A percentile compares a stretch with the other conserved stretches of the same genome.
phyloP scores from a whole-genome alignment of 768 basidiomycete species.

The Boletus eberwhitei region DNA sequence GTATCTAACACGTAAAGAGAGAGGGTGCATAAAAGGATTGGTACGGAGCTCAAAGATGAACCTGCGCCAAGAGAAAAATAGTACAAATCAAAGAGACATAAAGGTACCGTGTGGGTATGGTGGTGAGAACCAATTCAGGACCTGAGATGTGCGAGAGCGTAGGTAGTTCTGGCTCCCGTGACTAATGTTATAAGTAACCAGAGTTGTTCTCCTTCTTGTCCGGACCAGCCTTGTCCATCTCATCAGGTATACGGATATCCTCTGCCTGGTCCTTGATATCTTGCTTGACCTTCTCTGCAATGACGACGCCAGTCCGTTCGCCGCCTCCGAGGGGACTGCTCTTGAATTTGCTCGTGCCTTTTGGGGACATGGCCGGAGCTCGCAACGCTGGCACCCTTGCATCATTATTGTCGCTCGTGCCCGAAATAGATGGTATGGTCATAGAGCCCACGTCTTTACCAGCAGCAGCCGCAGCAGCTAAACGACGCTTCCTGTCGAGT shows the following conservation, averaged over 20 bases:
- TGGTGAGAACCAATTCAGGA: background rate
- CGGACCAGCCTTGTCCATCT: conserved; percentile 33
- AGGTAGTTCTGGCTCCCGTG: background rate
- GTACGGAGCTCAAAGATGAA: background rate
- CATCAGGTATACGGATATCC: conserved; percentile 33
- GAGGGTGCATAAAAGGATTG: conserved; percentile 3
- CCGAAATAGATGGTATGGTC: conserved; percentile 1
- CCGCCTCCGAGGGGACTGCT: conserved; percentile 61
- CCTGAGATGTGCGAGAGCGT: background rate
- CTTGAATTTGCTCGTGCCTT: conserved; percentile 62
- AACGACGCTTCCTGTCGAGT: conserved; percentile 61
- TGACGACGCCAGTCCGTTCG: conserved; percentile 42
- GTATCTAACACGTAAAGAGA: background rate
- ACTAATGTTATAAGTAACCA: conserved; percentile 25
- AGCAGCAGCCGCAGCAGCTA: conserved; percentile 25
- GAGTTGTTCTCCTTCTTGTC: conserved; percentile 33
- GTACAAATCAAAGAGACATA: background rate
- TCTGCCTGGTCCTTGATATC: conserved; percentile 24
- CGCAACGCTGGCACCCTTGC: conserved; percentile 9
- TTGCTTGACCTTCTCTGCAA: conserved; percentile 48
- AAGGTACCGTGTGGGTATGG: background rate
- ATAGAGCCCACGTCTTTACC: conserved; percentile 15
- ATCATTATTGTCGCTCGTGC: conserved; percentile 18
- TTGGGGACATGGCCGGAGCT: conserved; percentile 25
- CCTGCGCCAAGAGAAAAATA: background rate